Evolutionary conservation across 306 rosid species (phyloP), one percentile per base, ranked within the genome.

Genomic region (Quercus cerris): DNA sequence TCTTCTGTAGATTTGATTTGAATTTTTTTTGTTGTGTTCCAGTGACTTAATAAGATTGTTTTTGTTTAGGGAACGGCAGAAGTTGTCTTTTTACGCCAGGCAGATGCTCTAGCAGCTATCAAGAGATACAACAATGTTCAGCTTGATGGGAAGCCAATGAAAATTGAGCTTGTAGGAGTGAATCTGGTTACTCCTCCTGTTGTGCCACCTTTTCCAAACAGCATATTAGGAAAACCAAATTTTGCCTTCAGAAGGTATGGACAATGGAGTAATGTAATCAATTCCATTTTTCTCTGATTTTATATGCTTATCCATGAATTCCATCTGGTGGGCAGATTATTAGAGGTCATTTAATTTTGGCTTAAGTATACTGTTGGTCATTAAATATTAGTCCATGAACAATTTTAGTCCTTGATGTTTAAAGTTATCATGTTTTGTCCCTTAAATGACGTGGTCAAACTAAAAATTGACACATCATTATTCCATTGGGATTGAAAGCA

Each of bases 41-140:
- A 27, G 46, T 79, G 51, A 56, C 74, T 77, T 30, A 44, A 6
- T 8, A 58, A 19, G 58, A 56, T 56, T 77, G 49, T 35, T 73
- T 80, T 23, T 80, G 38, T 82, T 81, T 74, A 85, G 89, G 97
- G 97, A 81, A 89, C 93, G 0, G 90, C 89, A 19, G 92, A 89
- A 80, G 92, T 89, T 81, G 89, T 89, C 76, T 91, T 69, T 73
- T 7, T 15, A 22, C 86, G 56, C 75, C 51, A 76, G 66, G 58
- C 84, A 51, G 90, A 89, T 86, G 97, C 97, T 58, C 19, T 87
- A 44, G 81, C 83, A 75, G 93, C 93, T 79, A 82, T 91, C 23
- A 77, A 80, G 71, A 86, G 75, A 77, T 91, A 86, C 85, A 85
- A 91, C 83, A 83, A 87, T 56, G 55, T 81, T 84, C 80, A 8